phyloP scores from a whole-genome alignment of 2,329 filamentous ascomycete species.

The Ophiostoma australiae region DNA sequence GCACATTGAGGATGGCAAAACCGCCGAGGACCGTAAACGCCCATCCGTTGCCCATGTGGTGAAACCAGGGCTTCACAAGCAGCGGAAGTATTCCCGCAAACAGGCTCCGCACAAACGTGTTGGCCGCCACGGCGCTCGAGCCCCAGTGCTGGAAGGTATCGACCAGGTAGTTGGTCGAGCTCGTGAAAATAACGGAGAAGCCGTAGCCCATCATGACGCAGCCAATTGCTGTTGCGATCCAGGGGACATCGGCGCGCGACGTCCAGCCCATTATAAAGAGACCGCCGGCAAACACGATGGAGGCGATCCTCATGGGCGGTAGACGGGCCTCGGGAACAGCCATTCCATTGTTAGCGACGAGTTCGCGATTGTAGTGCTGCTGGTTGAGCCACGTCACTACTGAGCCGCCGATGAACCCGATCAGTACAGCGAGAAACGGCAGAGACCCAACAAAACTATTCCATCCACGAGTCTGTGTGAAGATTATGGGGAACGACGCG shows the following conservation, averaged over 20 bases:
- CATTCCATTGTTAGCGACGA: neutral
- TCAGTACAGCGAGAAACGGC: neutral
- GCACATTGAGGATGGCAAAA: constrained; percentile 42
- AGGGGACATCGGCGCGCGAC: neutral
- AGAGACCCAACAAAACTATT: neutral
- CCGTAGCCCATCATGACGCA: constrained; percentile 27
- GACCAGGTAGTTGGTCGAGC: constrained; percentile 50
- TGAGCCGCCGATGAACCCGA: neutral
- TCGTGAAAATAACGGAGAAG: constrained; percentile 46
- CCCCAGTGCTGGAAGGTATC: constrained; percentile 53
- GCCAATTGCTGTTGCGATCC: neutral
- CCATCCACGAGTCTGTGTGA: neutral
- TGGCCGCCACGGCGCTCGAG: constrained; percentile 60
- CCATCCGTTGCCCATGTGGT: constrained; percentile 56
- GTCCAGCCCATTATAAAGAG: constrained; percentile 6
- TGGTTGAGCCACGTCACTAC: neutral
- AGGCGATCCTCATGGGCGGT: neutral
- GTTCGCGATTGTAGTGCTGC: neutral
- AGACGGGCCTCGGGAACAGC: neutral
- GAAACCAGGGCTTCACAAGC: constrained; percentile 55
- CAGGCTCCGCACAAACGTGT: constrained; percentile 53
- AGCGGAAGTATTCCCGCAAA: constrained; percentile 57
- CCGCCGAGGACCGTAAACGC: constrained; percentile 48
- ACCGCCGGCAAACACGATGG: neutral
- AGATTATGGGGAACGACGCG: neutral